Evolutionary conservation across 1,139 yeast genomes (phyloP), one percentile per base, ranked within the genome.

Genomic region (Suhomyces bolitotheri): DNA sequence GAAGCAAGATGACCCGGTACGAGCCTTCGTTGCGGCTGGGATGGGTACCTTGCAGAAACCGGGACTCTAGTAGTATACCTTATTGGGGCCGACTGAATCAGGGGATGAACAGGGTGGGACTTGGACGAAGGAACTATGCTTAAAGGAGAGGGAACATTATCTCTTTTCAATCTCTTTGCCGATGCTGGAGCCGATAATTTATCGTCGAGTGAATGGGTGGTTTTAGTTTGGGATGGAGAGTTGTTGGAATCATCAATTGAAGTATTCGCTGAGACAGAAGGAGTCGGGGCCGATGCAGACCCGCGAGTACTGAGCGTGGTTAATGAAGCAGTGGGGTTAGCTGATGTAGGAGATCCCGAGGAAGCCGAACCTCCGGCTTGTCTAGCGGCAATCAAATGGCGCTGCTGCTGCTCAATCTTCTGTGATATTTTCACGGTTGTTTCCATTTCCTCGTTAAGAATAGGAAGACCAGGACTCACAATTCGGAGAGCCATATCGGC

Each of bases 381-480:
- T 40, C 75, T 58, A 5, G 71, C 58, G 2, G 76, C 76, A 22
- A 76, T 75, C 30, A 75, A 54, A 30, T 60, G 57, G 27, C 66
- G 62, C 47, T 76, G 80, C 43, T 75, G 78, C 34, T 62, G 65
- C 41, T 73, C 71, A 15, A 76, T 75, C 31, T 62, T 51, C 44
- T 69, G 71, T 28, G 77, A 70, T 11, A 69, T 57, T 39, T 64
- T 57, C 33, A 75, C 62, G 2, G 79, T 73, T 24, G 66, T 51
- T 40, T 65, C 65, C 78, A 75, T 72, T 44, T 72, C 75, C 20
- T 63, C 64, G 43, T 60, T 65, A 23, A 73, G 50, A 10, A 64
- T 66, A 3, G 77, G 73, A 23, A 73, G 51, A 0, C 78, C 78
- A n/a, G 80, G 80, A 40, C 66, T 58, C 8, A 67, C 73, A 21